Conservation (phyloP, 1,139 yeast genomes). For the Sugiyamaella castrensis region DNA sequence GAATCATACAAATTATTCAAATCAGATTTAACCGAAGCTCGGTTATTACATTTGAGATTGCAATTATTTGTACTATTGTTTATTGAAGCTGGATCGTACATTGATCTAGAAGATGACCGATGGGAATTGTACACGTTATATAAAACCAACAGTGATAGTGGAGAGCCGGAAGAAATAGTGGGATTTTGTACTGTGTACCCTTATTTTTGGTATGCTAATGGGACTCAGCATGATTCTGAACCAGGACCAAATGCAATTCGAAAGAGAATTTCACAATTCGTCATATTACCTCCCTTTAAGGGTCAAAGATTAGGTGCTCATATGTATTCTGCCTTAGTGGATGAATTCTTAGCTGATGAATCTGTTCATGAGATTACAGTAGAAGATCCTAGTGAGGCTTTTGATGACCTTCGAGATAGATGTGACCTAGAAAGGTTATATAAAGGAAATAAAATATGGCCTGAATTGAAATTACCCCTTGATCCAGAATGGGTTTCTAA, state of each 20-base stretch:
- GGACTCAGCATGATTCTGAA: constrained; percentile 51
- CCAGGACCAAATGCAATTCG: constrained; percentile 41
- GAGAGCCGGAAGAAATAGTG: constrained; percentile 44
- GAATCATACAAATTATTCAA: constrained; percentile 26
- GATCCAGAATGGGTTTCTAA: constrained; percentile 46
- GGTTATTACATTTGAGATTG: constrained; percentile 61
- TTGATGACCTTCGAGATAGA: constrained; percentile 87
- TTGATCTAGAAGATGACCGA: constrained; percentile 67
- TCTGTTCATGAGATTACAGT: constrained; percentile 74
- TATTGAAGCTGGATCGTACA: constrained; percentile 92
- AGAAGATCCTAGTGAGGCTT: constrained; percentile 92
- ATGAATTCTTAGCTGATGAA: constrained; percentile 53
- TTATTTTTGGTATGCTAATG: constrained; percentile 73
- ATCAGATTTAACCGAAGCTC: constrained; percentile 42
- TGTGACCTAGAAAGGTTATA: constrained; percentile 63
- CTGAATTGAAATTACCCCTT: constrained; percentile 27
- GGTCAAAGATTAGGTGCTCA: constrained; percentile 68
- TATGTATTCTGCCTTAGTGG: constrained; percentile 56
- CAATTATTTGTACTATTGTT: constrained; percentile 77
- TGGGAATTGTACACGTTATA: constrained; percentile 60
- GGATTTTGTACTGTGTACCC: constrained; percentile 85
- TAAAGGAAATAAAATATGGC: constrained; percentile 33
- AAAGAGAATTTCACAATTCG: constrained; percentile 82
- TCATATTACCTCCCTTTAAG: constrained; percentile 73
- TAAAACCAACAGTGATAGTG: constrained; percentile 18